phyloP scores from a whole-genome alignment of 2,329 filamentous ascomycete genomes.

The Fonsecaea nubica region DNA sequence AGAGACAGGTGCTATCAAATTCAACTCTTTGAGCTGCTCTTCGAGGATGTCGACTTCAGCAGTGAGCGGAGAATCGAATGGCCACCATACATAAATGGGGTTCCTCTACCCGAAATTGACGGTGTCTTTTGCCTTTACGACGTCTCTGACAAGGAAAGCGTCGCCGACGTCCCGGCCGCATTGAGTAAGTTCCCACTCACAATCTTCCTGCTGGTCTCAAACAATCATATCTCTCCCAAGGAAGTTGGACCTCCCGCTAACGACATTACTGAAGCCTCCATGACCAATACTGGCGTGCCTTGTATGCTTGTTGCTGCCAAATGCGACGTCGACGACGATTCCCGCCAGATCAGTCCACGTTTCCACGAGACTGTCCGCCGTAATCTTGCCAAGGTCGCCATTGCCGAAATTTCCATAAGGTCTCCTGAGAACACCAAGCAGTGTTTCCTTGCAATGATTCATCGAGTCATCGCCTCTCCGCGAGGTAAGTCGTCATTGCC shows the following conservation, averaged over 20 bases:
- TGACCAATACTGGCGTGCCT: slow-evolving; percentile 53
- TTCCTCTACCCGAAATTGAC: slow-evolving; percentile 76
- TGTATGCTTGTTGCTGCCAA: slow-evolving; percentile 86
- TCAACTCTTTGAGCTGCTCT: slow-evolving; percentile 62
- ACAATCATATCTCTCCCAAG: neutral
- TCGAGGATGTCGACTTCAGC: slow-evolving; percentile 59
- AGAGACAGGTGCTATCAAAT: slow-evolving; percentile 63
- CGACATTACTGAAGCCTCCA: slow-evolving; percentile 28
- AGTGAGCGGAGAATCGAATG: slow-evolving; percentile 55
- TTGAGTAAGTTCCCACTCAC: slow-evolving; percentile 67
- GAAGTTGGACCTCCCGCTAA: neutral
- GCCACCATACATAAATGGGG: slow-evolving; percentile 65
- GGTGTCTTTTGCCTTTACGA: slow-evolving; percentile 88
- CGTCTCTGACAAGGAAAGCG: slow-evolving; percentile 77
- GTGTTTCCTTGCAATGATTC: slow-evolving; percentile 77
- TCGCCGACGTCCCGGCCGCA: slow-evolving; percentile 75
- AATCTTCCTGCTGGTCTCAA: neutral
- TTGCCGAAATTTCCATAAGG: slow-evolving; percentile 74
- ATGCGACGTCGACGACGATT: slow-evolving; percentile 76
- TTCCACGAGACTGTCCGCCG: slow-evolving; percentile 69
- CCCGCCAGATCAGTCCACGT: slow-evolving; percentile 73
- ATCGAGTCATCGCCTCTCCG: slow-evolving; percentile 70
- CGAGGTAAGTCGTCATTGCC: slow-evolving; percentile 63
- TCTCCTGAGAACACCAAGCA: slow-evolving; percentile 74
- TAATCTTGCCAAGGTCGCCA: slow-evolving; percentile 69